Evolutionary conservation across 2,329 filamentous ascomycete species (phyloP).

Genomic region (Iodosphaeria phyllophila): DNA sequence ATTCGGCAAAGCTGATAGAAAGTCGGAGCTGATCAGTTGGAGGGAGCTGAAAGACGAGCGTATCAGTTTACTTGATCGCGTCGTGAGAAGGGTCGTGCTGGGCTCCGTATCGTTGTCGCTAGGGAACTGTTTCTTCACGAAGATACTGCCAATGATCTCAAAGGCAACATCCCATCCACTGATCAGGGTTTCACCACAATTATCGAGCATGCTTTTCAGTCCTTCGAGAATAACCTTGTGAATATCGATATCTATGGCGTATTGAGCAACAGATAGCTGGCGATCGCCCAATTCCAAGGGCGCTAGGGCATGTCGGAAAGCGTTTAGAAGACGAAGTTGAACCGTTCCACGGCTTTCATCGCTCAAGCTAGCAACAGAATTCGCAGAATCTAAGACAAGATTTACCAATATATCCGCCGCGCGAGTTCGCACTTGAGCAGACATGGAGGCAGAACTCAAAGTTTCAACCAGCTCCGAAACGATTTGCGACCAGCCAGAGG

Average conservation of each 20-base stretch:
- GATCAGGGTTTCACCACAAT: constrained; percentile 67
- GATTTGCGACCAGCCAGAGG: constrained; percentile 61
- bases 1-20: constrained; percentile 54
- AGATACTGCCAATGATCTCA: constrained; percentile 68
- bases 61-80: constrained; percentile 55
- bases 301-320: constrained; percentile 41
- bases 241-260: constrained; percentile 55
- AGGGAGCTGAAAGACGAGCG: constrained; percentile 76
- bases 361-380: constrained; percentile 31
- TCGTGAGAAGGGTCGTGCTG: constrained; percentile 20
- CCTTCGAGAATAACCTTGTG: constrained; percentile 66
- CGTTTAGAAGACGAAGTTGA: constrained; percentile 53
- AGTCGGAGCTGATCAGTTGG: constrained; percentile 89
- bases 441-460: constrained; percentile 25
- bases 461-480: constrained; percentile 32
- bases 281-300: constrained; percentile 36
- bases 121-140: constrained; percentile 26
- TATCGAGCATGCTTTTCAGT: constrained; percentile 66
- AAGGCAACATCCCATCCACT: constrained; percentile 78
- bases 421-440: constrained; percentile 32
- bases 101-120: constrained; percentile 15
- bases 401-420: constrained; percentile 47
- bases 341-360: constrained; percentile 36
- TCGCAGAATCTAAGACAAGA: constrained; percentile 37
- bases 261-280: constrained; percentile 34